Evolutionary conservation across 257 asterid species (phyloP), one percentile per base, ranked within the genome.

Genomic region (Fraxinus anomala): DNA sequence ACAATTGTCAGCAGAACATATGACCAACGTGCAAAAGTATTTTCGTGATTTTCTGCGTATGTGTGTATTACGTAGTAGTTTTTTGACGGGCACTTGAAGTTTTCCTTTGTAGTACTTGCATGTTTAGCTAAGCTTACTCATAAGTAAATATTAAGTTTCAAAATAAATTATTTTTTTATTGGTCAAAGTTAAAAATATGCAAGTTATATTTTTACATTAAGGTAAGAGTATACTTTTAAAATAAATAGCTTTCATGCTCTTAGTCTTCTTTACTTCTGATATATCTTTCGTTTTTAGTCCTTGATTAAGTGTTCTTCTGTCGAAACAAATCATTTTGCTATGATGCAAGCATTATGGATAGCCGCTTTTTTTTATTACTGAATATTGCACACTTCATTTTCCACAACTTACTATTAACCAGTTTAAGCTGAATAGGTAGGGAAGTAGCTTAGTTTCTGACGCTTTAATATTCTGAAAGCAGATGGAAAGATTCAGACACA

Each of bases 401-500:
- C 21, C 21, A 3, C 21, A 4, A 47, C 7, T 14, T 14, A 44
- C 54, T 3, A 14, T 16, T 16, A 16, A 47, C 59, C 2, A 47
- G 21, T 47, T 47, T 47, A 47, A 47, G 7, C 21, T 47, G 21
- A 3, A 16, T 47, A 14, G 59, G 7, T 16, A 13, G 4, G 21
- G 59, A 47, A 16, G 59, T 47, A 47, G 7, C n/a, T 47, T 13
- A 16, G n/a, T 47, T 1, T 73, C 39, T 70, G 70, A 47, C 82
- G 51, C 67, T 72, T 61, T 70, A 80, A 69, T 70, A 70, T 28
- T 66, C 42, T 68, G 37, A 66, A 86, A 78, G 85, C 78, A 30
- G 86, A 88, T 73, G 86, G 79, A 68, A 91, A 87, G 89, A 78
- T 73, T 81, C 73, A 3, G 79, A 83, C 84, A 24, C 82, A 80